Evolutionary conservation across 192 early-diverging fungal species (phyloP).

Genomic region (Paraglomus occultum): DNA sequence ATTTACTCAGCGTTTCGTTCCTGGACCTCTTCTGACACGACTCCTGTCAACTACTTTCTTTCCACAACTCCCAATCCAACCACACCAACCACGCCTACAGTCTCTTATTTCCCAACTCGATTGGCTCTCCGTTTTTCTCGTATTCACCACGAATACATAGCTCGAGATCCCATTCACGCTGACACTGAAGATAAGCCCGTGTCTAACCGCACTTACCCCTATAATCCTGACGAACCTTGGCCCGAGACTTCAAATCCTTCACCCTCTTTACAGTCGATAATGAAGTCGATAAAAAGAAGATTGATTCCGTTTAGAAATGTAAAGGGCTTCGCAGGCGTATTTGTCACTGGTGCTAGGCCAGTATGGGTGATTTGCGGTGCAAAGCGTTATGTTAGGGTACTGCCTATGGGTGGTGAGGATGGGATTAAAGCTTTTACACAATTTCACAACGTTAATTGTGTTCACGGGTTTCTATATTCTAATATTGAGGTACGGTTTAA

Average conservation of each 20-base stretch:
- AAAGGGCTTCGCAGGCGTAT: slow-evolving; percentile 67
- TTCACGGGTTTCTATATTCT: slow-evolving; percentile 72
- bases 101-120: slow-evolving; percentile 39
- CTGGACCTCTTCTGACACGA: slow-evolving; percentile 30
- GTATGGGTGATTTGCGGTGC: slow-evolving; percentile 71
- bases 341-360: slow-evolving; percentile 68
- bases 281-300: slow-evolving; percentile 32
- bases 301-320: slow-evolving; percentile 53
- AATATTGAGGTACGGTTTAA: slow-evolving; percentile 56
- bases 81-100: background rate
- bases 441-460: slow-evolving; percentile 76
- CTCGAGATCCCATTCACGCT: slow-evolving; percentile 47
- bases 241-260: no score
- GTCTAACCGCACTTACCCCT: slow-evolving; percentile 6
- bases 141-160: slow-evolving; percentile 60
- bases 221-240: slow-evolving; percentile 5
- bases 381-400: slow-evolving; percentile 60
- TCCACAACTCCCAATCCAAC: slow-evolving; percentile 18
- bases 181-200: slow-evolving; percentile 32
- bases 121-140: slow-evolving; percentile 68
- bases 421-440: slow-evolving; percentile 65
- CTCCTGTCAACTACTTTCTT: background rate
- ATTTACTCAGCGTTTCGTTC: slow-evolving; percentile 67
- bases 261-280: slow-evolving; percentile 15
- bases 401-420: slow-evolving; percentile 72